Base-by-base conservation (phyloP, 2,329 filamentous ascomycete genomes). In the Pyrenochaeta sp. region DNA sequence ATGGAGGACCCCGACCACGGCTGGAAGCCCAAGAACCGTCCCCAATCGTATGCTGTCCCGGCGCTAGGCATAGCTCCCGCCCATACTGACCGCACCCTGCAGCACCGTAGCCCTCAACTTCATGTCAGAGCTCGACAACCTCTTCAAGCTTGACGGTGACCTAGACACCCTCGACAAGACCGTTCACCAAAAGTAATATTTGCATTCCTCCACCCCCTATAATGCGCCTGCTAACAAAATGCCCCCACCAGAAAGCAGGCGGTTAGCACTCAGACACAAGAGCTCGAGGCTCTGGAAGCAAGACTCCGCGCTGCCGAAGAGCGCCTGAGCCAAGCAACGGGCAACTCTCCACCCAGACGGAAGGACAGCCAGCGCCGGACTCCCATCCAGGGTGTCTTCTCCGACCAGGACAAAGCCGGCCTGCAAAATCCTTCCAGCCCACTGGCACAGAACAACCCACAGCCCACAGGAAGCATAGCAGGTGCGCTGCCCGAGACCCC, bases 21-120 rank as follows among this genome's bases (percentile, higher is more conserved):
- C 78, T 94, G 90, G 90, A 87, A 92, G 84, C 89, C 90, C 66
- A 93, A 81, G 73, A 86, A 84, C 70, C 89, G 91, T 62, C 91
- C 91, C 63, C 90, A 94, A 80, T 95, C 91, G 91, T 95, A 82
- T 76, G 91, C 60, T 53, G 56, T 50, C 58, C 64, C 60, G 54
- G 54, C 58, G 61, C 60, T 65, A 62, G n/a, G 54, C 56, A 58
- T 61, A 54, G 48, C 57, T 55, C 56, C 62, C 55, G 40, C 52
- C 18, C 37, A 39, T 51, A 55, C 71, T 73, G 56, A 73, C 65
- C 43, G 18, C 47, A 73, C 49, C 71, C 64, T 51, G 41, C 77
- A 97, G 93, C 60, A 95, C 91, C 56, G 87, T 97, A 77, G 93
- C 92, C 48, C 89, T 87, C 67, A 91, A 90, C 72, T 97, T 97